Base-by-base conservation (phyloP, 2,329 filamentous ascomycete species). In the Penicillium paneum region DNA sequence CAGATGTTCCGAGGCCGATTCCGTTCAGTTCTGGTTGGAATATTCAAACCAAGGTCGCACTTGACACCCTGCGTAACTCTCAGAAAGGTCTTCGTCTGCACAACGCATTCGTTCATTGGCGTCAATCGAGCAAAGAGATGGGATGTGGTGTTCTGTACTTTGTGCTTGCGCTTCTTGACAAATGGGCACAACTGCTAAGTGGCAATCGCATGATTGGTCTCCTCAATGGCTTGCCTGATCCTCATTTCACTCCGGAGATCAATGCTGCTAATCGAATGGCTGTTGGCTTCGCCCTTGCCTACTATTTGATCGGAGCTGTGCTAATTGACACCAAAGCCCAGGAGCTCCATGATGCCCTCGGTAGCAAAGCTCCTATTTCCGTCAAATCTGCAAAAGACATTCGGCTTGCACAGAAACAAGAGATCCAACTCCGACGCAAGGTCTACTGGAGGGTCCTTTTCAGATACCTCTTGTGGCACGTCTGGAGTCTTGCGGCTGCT, bases 1-100 rank as follows among this genome's bases (percentile, higher is more conserved):
- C 75, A 35, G 76, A 77, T 60, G 76, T 74, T 0, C 76, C 76
- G 36, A 69, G 75, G 39, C 80, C 81, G 1, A 79, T 81, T 52
- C 78, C 79, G 0, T 83, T 78, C 63, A 83, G 78, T 55, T 81
- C 81, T 4, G 79, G 78, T 2, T 83, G 81, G 81, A 83, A 83
- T 52, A 76, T 82, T n/a, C 79, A 81, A 60, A 78, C 77, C 0
- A 81, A 82, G 61, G 80, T 81, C 2, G 81, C 79, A 8, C 66
- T 82, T 21, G 77, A 81, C 57, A 80, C 76, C 26, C 73, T 83
- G 59, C 76, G 76, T 36, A 79, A 79, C 54, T 76, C 79, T 3
- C 79, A 82, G 55, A 81, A 81, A 59, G 81, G 81, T 2, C 78
- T 83, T 15, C 73, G 77, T 26, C 71, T 83, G 15, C 81, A 83